Evolutionary conservation across 208 protist genomes (phyloP).

Genomic region (Leishmania amazonensis): DNA sequence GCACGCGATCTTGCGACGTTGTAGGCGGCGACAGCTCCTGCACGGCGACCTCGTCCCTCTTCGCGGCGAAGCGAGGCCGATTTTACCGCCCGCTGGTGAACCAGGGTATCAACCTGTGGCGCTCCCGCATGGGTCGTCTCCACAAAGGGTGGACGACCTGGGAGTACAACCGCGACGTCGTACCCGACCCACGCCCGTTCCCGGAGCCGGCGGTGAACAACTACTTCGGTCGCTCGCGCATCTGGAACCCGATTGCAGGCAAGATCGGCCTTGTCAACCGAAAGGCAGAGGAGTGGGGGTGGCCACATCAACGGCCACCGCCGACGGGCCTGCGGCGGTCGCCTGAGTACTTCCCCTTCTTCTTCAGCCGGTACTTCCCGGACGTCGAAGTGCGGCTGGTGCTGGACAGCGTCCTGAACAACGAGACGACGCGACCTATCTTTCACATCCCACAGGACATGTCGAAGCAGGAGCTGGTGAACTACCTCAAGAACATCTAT

Average conservation of each 20-base stretch:
- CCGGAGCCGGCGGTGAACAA: conserved; percentile 89
- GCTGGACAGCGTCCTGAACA: conserved; percentile 89
- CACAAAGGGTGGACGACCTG: conserved; percentile 77
- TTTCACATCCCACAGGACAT: conserved; percentile 88
- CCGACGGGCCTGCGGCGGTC: conserved; percentile 81
- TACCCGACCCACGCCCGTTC: conserved; percentile 80
- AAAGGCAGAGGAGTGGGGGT: conserved; percentile 82
- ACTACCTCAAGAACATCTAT: conserved; percentile 90
- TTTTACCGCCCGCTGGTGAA: conserved; percentile 87
- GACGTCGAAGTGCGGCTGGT: conserved; percentile 77
- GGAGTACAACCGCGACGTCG: conserved; percentile 67
- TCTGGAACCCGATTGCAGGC: conserved; percentile 87
- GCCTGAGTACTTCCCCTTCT: conserved; percentile 79
- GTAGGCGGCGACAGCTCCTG: neutral
- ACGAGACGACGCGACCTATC: conserved; percentile 75
- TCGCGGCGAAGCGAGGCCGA: conserved; percentile 40
- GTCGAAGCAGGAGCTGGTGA: conserved; percentile 82
- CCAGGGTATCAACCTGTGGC: conserved; percentile 85
- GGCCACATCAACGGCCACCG: conserved; percentile 73
- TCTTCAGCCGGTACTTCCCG: conserved; percentile 85
- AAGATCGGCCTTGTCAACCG: conserved; percentile 83
- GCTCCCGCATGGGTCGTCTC: conserved; percentile 74
- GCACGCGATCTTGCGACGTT: neutral
- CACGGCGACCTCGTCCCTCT: conserved; percentile 8
- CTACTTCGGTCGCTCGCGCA: conserved; percentile 80